Evolutionary conservation across 2,329 filamentous ascomycete genomes (phyloP).

Genomic region (Talaromyces atroroseus): DNA sequence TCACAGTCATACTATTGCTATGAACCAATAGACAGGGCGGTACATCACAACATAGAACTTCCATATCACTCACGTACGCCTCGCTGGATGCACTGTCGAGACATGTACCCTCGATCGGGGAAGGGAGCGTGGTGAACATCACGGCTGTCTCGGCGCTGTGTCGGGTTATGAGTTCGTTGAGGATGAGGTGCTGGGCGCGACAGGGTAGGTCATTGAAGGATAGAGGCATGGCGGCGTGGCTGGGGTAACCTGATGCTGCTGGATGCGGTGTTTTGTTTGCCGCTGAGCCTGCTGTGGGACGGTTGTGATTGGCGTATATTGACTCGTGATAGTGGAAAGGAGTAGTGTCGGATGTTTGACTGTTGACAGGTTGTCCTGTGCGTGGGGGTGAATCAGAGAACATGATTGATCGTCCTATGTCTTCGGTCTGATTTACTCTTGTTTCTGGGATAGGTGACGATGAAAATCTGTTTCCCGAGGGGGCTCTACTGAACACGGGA

Average conservation of each 20-base stretch:
- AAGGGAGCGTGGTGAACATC: slow-evolving; percentile 75
- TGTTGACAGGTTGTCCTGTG: slow-evolving; percentile 5
- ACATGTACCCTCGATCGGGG: slow-evolving; percentile 71
- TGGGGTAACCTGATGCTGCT: slow-evolving; percentile 45
- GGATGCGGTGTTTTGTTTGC: slow-evolving; percentile 18
- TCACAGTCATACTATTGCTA: slow-evolving; percentile 87
- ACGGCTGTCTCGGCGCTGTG: slow-evolving; percentile 68
- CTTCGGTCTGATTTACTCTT: slow-evolving; percentile 59
- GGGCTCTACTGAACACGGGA: slow-evolving; percentile 24
- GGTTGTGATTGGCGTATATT: slow-evolving; percentile 31
- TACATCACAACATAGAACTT: slow-evolving; percentile 69
- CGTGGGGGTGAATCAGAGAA: slow-evolving; percentile 54
- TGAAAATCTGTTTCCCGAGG: slow-evolving; percentile 52
- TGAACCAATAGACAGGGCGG: slow-evolving; percentile 74
- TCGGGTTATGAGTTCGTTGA: slow-evolving; percentile 74
- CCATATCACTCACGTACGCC: slow-evolving; percentile 69
- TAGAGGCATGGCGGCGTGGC: slow-evolving; percentile 60
- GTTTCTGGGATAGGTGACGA: slow-evolving; percentile 69
- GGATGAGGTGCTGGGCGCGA: slow-evolving; percentile 75
- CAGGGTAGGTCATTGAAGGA: slow-evolving; percentile 84
- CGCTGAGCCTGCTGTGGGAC: slow-evolving; percentile 12
- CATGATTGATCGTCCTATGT: slow-evolving; percentile 65
- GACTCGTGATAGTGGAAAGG: slow-evolving; percentile 26
- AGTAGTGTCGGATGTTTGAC: background rate
- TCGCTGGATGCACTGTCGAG: slow-evolving; percentile 64